Percentiles rank a stretch among this genome's conserved stretches.
Conservation (phyloP, 441 rosid species). For the Croton setiger region DNA sequence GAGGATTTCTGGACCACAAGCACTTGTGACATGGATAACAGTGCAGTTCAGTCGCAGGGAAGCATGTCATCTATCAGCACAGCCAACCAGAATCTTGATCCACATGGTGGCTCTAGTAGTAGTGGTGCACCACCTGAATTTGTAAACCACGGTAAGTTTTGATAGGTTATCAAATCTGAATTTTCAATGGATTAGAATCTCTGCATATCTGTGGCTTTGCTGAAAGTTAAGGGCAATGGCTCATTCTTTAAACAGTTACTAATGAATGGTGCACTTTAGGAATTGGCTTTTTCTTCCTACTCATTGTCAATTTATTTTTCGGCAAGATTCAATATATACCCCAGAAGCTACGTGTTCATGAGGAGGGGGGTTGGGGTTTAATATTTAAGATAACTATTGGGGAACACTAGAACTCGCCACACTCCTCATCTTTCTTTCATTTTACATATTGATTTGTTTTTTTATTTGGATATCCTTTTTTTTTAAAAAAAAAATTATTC, state of each 20-base stretch:
- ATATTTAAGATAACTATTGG: neutral
- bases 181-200: slow-evolving; percentile 6
- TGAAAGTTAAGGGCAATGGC: neutral
- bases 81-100: slow-evolving; percentile 40
- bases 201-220: slow-evolving; percentile 1
- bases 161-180: slow-evolving; percentile 4
- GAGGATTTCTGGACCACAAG: slow-evolving; percentile 62
- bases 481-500: neutral
- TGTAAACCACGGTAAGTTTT: slow-evolving; percentile 77
- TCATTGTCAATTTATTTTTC: neutral
- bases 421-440: neutral
- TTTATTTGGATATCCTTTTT: neutral
- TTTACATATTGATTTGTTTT: neutral
- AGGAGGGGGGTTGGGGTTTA: neutral
- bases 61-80: slow-evolving; percentile 53
- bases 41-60: slow-evolving; percentile 52
- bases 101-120: slow-evolving; percentile 44
- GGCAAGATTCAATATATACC: neutral
- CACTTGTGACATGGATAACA: slow-evolving; percentile 51
- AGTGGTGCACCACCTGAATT: slow-evolving; percentile 48
- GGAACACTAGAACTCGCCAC: neutral
- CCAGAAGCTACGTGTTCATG: neutral
- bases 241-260: neutral
- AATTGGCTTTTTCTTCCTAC: neutral
- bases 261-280: neutral